These are phyloP conservation scores for Monosporozyma siamensis DNA, from an alignment of 805 yeast genomes.

Conservation along the genomic window DNA sequence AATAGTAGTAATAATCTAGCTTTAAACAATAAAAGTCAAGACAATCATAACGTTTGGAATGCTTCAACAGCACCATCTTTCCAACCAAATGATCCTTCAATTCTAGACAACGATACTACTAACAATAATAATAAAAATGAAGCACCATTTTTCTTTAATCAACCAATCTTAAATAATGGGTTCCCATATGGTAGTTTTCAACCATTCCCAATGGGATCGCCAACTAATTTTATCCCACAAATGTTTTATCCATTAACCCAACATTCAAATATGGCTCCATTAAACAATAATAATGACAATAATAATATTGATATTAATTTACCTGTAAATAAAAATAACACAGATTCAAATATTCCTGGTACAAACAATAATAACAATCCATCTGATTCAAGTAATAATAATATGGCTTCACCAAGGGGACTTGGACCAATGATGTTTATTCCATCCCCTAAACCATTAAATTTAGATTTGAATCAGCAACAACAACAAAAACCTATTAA, in stretches of 20 bases:
- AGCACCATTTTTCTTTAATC: conserved; percentile 4
- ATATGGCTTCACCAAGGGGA: not conserved
- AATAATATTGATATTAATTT: not conserved
- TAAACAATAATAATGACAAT: not conserved
- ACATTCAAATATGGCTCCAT: not conserved
- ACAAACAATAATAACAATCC: conserved; percentile 2
- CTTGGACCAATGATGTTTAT: conserved; percentile 7
- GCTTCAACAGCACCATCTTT: conserved; percentile 24
- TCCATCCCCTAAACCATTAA: conserved; percentile 8
- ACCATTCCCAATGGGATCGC: conserved; percentile 6
- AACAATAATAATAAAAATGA: not conserved
- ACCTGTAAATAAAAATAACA: conserved; percentile 2
- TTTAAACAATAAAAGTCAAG: conserved; percentile 1
- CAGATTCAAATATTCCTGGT: conserved; percentile 1
- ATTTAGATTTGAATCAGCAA: not conserved
- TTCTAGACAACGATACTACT: not conserved
- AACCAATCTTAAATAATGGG: conserved; percentile 8
- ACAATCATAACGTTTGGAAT: conserved; percentile 20
- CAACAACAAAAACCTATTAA: not conserved
- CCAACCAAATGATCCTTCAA: conserved; percentile 16
- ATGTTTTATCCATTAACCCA: conserved; percentile 6
- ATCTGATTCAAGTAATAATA: not conserved
- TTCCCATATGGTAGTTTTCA: conserved; percentile 6
- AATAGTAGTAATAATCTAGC: conserved; percentile 3
- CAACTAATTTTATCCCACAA: conserved; percentile 6